A percentile compares a stretch with the other conserved stretches of the same genome.
These are phyloP conservation scores for Rostrohypoxylon terebratum DNA, from an alignment of 495 filamentous ascomycete species.

Conservation along the genomic window DNA sequence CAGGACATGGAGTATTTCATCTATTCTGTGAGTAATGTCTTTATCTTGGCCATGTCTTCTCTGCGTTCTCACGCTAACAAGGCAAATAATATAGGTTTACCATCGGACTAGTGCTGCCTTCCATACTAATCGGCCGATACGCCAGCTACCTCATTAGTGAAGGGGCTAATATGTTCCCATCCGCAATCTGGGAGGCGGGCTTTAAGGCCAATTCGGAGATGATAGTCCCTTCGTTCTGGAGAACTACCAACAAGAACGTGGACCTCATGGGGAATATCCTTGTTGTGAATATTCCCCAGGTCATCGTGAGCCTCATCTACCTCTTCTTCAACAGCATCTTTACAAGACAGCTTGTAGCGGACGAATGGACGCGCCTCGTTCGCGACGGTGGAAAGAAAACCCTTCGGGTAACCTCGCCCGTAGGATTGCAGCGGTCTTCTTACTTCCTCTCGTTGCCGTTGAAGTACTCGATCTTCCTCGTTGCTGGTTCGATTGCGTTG, in stretches of 20 bases:
- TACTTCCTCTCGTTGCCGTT: neutral
- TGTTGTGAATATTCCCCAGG: neutral
- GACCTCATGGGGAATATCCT: neutral
- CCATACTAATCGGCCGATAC: neutral
- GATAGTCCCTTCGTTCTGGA: neutral
- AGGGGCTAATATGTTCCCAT: neutral
- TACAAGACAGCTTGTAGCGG: conserved; percentile 7
- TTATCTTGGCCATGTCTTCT: neutral
- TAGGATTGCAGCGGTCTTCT: neutral
- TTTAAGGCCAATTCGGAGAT: neutral
- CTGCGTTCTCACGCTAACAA: neutral
- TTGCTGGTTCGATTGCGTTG: neutral
- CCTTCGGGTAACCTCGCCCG: neutral
- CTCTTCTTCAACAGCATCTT: conserved; percentile 42
- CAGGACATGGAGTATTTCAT: neutral
- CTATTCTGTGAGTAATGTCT: neutral
- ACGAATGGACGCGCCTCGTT: neutral
- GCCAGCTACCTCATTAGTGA: neutral
- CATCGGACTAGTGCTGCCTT: neutral
- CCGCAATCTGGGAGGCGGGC: neutral
- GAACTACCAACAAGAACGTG: neutral
- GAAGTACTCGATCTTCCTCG: neutral
- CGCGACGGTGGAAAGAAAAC: neutral
- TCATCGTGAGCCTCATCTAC: conserved; percentile 34
- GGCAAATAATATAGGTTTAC: neutral